These are phyloP conservation scores for Yarrowia alimentaria DNA, from an alignment of 805 yeast genomes.

Conservation along the genomic window DNA sequence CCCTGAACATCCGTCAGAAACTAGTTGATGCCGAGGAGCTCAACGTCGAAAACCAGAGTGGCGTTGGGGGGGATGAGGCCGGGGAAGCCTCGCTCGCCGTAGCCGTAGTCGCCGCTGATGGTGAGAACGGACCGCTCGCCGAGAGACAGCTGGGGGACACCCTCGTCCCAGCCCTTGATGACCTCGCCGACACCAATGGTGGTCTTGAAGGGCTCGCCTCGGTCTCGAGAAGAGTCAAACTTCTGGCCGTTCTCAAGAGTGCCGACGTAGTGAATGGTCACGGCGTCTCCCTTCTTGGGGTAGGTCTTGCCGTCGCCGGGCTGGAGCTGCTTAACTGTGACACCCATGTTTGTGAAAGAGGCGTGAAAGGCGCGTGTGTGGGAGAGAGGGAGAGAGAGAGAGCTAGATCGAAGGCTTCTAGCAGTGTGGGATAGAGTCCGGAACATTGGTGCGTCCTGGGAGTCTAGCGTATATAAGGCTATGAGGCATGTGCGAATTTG, in stretches of 20 bases:
- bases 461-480: conserved; percentile 18
- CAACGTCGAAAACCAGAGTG: conserved; percentile 60
- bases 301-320: conserved; percentile 80
- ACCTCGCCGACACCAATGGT: conserved; percentile 94
- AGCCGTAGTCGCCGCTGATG: conserved; percentile 90
- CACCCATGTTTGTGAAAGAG: conserved; percentile 40
- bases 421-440: conserved; percentile 26
- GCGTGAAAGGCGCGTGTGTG: conserved; percentile 21
- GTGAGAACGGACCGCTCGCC: conserved; percentile 93
- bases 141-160: conserved; percentile 84
- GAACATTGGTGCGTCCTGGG: conserved; percentile 21
- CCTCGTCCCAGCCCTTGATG: conserved; percentile 95
- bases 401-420: conserved; percentile 26
- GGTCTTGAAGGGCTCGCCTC: conserved; percentile 94
- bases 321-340: conserved; percentile 39
- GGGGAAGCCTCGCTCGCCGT: conserved; percentile 94
- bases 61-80: conserved; percentile 96
- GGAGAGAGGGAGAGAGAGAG: neutral
- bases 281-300: conserved; percentile 84
- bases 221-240: conserved; percentile 92
- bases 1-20: neutral
- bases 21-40: conserved; percentile 38
- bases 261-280: conserved; percentile 94
- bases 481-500: conserved; percentile 20
- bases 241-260: conserved; percentile 93